Percentiles rank a stretch among this genome's conserved stretches.
Evolutionary conservation across 768 basidiomycete species (phyloP).

Genomic region (Pilatotrama ljubarskyi): DNA sequence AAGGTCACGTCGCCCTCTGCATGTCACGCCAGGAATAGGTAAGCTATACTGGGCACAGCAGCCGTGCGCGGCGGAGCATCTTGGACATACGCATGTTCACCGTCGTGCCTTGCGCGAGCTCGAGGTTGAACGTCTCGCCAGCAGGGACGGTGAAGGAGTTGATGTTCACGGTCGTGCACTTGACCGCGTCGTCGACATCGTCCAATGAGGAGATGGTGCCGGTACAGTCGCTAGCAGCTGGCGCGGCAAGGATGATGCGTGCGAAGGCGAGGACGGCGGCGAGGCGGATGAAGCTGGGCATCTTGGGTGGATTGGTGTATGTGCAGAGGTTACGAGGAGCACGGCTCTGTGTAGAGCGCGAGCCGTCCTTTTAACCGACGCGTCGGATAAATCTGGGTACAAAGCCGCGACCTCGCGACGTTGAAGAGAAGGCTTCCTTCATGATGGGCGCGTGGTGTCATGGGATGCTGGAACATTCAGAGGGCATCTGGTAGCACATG

Average conservation of each 20-base stretch:
- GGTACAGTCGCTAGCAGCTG: conserved; percentile 35
- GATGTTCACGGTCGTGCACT: conserved; percentile 60
- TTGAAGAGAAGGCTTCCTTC: conserved; percentile 2
- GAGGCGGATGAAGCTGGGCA: conserved; percentile 18
- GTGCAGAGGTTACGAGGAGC: conserved; percentile 5
- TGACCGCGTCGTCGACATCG: conserved; percentile 52
- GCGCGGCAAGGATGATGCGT: background rate
- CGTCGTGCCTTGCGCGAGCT: conserved; percentile 47
- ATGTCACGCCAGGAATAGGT: conserved; percentile 16
- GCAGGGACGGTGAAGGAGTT: conserved; percentile 57
- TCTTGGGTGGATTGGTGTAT: background rate
- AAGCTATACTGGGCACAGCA: conserved; percentile 4
- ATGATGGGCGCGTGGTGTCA: conserved; percentile 7
- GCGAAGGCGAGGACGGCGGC: conserved; percentile 15
- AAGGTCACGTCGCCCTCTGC: conserved; percentile 60
- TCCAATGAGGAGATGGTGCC: conserved; percentile 55
- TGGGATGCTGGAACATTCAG: conserved; percentile 12
- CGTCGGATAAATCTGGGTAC: conserved; percentile 14
- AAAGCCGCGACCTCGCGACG: background rate
- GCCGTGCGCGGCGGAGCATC: background rate
- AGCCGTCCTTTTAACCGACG: background rate
- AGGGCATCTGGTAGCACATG: conserved; percentile 8
- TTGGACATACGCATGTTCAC: conserved; percentile 55
- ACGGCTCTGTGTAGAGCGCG: background rate
- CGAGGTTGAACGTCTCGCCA: conserved; percentile 50